Conservation (phyloP, 768 basidiomycete species). For the Hygrophoropsis aurantiaca region DNA sequence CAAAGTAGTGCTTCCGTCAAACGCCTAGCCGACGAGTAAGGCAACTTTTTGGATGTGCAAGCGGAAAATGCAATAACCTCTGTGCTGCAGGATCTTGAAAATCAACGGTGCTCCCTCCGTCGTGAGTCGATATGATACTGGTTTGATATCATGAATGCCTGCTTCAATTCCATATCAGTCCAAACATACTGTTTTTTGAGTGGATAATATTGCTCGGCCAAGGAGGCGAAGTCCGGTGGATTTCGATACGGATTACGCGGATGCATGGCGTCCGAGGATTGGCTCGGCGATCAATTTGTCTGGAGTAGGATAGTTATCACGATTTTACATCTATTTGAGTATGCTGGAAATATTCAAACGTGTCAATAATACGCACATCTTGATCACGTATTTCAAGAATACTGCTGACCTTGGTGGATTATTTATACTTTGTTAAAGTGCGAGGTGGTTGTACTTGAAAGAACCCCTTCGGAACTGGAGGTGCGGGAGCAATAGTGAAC, state of each 20-base stretch:
- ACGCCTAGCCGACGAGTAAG: constrained; percentile 44
- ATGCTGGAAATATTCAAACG: too few relatives aligned
- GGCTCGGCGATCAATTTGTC: too few relatives aligned
- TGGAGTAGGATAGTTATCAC: too few relatives aligned
- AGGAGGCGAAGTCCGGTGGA: constrained; percentile 55
- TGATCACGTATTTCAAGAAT: too few relatives aligned
- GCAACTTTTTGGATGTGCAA: neutral
- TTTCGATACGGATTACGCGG: constrained; percentile 47
- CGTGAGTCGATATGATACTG: constrained; percentile 26
- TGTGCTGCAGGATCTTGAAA: constrained; percentile 74
- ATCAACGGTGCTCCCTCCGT: constrained; percentile 53
- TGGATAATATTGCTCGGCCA: constrained; percentile 58
- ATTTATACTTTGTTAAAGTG: too few relatives aligned
- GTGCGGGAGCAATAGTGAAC: too few relatives aligned
- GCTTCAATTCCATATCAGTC: neutral
- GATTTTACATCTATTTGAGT: too few relatives aligned
- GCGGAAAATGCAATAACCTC: constrained; percentile 42
- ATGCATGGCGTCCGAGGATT: too few relatives aligned
- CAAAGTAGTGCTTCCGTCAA: constrained; percentile 78
- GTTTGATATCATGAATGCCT: constrained; percentile 3
- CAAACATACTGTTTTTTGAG: constrained; percentile 53
- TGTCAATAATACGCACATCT: too few relatives aligned
- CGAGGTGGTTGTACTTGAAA: too few relatives aligned
- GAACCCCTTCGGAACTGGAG: too few relatives aligned
- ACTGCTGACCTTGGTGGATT: too few relatives aligned